Base-by-base conservation (phyloP, 805 yeast genomes). In the Starmerella floricola region DNA sequence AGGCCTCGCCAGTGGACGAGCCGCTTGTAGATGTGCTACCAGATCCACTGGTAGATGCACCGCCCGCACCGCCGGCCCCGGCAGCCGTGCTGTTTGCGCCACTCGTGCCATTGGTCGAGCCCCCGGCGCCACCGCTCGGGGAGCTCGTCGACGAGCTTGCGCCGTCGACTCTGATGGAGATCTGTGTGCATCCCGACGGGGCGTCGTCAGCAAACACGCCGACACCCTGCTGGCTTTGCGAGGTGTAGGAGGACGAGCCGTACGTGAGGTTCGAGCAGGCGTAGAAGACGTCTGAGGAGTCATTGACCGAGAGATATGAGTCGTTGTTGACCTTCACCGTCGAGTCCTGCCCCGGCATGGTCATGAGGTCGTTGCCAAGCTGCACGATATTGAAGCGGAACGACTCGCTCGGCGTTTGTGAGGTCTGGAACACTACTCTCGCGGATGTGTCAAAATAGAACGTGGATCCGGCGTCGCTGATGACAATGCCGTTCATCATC, bases 161-260 rank as follows among this genome's bases (percentile, higher is more conserved):
- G 26, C 26, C 26, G 15, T 28, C 3, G 19, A 15, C 35, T 4
- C 4, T 12, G 30, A 36, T 36, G 34, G 24, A 8, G 32, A 36
- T 26, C 17, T 11, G 13, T 12, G n/a, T 16, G 23, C 39, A 36
- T 32, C n/a, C n/a, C n/a, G 5, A 5, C 6, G 39, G 39, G 18
- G 11, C 18, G 29, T 24, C 19, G 13, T 37, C 40, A 18, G 27
- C 23, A 20, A 4, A 6, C 15, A 38, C 24, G 16, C 18, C 31
- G 17, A 37, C 40, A 15, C 36, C 31, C 10, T 15, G 8, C 15
- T 12, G 31, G 15, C 13, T 13, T 3, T 8, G 6, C 18, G n/a
- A 13, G 20, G 41, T 34, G 40, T 37, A 37, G 6, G 18, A n/a
- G 40, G 27, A 37, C 31, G 40, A 34, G 16, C 29, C 40, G 18